Base-by-base conservation (phyloP, 116 monocot species). In the Posidonia oceanica region DNA sequence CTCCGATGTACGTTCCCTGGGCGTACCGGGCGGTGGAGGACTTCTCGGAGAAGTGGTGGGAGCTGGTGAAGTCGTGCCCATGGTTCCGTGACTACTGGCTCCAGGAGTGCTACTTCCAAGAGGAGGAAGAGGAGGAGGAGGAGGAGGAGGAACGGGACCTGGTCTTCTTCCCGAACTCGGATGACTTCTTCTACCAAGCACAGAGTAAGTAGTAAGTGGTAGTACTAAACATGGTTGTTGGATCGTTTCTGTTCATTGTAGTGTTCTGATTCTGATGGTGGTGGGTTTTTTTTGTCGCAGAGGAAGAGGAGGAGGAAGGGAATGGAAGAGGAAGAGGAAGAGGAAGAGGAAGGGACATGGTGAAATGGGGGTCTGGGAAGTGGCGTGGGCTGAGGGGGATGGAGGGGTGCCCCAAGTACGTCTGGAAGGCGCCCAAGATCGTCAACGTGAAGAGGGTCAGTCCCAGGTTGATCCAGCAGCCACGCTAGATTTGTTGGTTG, bases 71-170 rank as follows among this genome's bases (percentile, higher is more conserved):
- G 70, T 77, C 87, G 2, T 79, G 78, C 15, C 59, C 87, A 1
- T 91, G 97, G 89, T 92, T 85, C 83, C 87, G 92, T n/a, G 92
- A 89, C 20, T 83, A 91, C 80, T 97, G 97, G 97, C 78, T 89
- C 74, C 84, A 52, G 3, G 78, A 78, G 72, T 67, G 66, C 61
- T 72, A 63, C 48, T 15, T 23, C 14, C 39, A 48, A 17, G 66
- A 78, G 40, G 59, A 66, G 23, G 5, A 60, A 18, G 41, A 52
- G 48, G 48, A 68, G 51, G 67, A 66, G 3, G 72, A 72, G 38
- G 67, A 52, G n/a, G 67, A 22, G 14, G 67, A 52, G 5, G 72
- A 72, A 51, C 20, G 37, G 48, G 22, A 59, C 52, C 42, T 42
- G 42, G 7, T 48, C 7, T 48, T 48, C 7, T 48, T 48, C 3